phyloP scores from a whole-genome alignment of 345 rosid genomes.

The Isatis tinctoria region DNA sequence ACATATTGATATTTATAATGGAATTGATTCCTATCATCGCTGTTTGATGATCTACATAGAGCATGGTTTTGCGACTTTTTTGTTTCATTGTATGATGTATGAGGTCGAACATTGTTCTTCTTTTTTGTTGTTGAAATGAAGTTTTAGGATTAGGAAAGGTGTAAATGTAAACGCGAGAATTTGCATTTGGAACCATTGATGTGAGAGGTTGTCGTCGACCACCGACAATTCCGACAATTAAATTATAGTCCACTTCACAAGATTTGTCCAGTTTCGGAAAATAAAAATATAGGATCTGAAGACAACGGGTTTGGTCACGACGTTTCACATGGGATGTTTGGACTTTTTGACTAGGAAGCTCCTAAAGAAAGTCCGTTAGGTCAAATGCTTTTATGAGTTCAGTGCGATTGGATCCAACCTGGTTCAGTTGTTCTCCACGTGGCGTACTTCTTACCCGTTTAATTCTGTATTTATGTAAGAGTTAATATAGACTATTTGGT shows the following conservation, averaged over 20 bases:
- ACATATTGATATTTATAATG: background rate
- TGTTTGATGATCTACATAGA: background rate
- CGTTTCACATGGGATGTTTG: slow-evolving; percentile 31
- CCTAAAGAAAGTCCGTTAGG: background rate
- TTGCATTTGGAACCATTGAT: background rate
- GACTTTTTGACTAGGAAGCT: slow-evolving; percentile 7
- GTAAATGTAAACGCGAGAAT: slow-evolving; percentile 8
- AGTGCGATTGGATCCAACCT: slow-evolving; percentile 29
- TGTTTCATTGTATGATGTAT: background rate
- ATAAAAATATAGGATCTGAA: background rate
- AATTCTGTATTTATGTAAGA: background rate
- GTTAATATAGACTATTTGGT: slow-evolving; percentile 1
- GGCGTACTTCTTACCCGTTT: background rate
- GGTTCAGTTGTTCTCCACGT: slow-evolving; percentile 25
- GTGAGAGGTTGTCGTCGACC: slow-evolving; percentile 12
- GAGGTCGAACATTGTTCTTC: background rate
- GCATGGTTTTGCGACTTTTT: background rate
- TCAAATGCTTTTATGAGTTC: slow-evolving; percentile 17
- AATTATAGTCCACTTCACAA: background rate
- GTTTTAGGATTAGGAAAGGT: background rate
- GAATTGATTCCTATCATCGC: background rate
- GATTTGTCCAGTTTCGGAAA: background rate
- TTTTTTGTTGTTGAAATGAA: background rate
- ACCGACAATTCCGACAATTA: slow-evolving; percentile 18
- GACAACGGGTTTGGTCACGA: slow-evolving; percentile 22